phyloP scores from a whole-genome alignment of 306 rosid species.

The Carpinus viminea region DNA sequence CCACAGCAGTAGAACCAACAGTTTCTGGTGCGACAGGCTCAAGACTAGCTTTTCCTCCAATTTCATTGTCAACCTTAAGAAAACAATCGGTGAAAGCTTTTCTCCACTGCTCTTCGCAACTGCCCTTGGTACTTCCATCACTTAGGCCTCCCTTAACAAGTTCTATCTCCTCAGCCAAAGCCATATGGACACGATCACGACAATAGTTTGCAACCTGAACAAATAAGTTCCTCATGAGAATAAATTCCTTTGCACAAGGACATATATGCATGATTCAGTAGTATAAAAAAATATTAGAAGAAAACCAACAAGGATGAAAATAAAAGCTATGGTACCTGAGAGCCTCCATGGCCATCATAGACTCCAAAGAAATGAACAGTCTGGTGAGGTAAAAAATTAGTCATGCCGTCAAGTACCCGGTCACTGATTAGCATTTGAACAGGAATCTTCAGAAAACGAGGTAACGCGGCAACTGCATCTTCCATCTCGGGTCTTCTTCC shows the following conservation, averaged over 20 bases:
- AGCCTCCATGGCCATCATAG: conserved; percentile 92
- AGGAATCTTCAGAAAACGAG: conserved; percentile 65
- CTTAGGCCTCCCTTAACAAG: conserved; percentile 45
- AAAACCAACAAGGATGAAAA: background rate
- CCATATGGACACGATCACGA: conserved; percentile 71
- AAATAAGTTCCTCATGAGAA: conserved; percentile 21
- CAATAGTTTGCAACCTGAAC: conserved; percentile 84
- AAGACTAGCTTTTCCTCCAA: conserved; percentile 63
- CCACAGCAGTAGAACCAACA: conserved; percentile 91
- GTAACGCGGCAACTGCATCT: conserved; percentile 67
- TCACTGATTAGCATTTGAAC: conserved; percentile 72
- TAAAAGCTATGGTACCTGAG: conserved; percentile 51
- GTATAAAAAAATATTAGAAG: conserved; percentile 6
- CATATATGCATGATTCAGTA: background rate
- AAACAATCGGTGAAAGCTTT: conserved; percentile 70
- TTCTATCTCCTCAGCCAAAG: conserved; percentile 84
- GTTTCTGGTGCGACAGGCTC: conserved; percentile 88
- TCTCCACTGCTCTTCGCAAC: conserved; percentile 77
- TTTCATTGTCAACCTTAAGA: conserved; percentile 77
- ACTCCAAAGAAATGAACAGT: conserved; percentile 83
- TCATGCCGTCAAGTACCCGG: conserved; percentile 54
- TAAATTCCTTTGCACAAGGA: conserved; percentile 7
- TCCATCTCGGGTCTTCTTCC: conserved; percentile 97
- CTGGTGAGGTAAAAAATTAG: conserved; percentile 54
- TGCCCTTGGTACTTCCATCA: conserved; percentile 39